phyloP scores from a whole-genome alignment of 805 yeast species.

The Schizosaccharomyces lindneri region DNA sequence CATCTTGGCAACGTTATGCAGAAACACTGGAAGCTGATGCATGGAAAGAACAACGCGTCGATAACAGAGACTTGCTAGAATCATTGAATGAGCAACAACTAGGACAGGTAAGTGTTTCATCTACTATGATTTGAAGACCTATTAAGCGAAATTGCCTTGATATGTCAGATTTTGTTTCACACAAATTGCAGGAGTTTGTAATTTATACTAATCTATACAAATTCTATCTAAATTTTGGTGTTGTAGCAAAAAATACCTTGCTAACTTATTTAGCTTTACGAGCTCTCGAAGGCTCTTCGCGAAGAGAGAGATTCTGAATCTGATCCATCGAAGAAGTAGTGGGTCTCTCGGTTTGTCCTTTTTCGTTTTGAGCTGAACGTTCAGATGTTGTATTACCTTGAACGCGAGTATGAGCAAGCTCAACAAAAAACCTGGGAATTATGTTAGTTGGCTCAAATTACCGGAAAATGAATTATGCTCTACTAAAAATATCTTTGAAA shows the following conservation, averaged over 20 bases:
- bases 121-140: not conserved
- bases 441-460: not conserved
- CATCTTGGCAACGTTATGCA: conserved; percentile 69
- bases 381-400: not conserved
- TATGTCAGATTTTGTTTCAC: not conserved
- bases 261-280: not conserved
- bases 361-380: not conserved
- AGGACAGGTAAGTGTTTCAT: not conserved
- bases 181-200: not conserved
- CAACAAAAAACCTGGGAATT: not conserved
- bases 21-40: not conserved
- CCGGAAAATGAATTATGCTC: too few species aligned
- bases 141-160: not conserved
- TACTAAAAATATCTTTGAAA: too few species aligned
- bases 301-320: not conserved
- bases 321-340: not conserved
- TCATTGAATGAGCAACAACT: not conserved
- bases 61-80: not conserved
- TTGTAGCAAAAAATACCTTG: too few species aligned
- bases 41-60: not conserved
- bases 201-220: not conserved
- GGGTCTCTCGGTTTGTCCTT: not conserved
- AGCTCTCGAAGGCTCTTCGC: not conserved
- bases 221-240: not conserved
- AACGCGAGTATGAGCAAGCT: not conserved